These are phyloP conservation scores for Gossypium arboreum DNA, from an alignment of 345 rosid genomes.

Conservation along the genomic window DNA sequence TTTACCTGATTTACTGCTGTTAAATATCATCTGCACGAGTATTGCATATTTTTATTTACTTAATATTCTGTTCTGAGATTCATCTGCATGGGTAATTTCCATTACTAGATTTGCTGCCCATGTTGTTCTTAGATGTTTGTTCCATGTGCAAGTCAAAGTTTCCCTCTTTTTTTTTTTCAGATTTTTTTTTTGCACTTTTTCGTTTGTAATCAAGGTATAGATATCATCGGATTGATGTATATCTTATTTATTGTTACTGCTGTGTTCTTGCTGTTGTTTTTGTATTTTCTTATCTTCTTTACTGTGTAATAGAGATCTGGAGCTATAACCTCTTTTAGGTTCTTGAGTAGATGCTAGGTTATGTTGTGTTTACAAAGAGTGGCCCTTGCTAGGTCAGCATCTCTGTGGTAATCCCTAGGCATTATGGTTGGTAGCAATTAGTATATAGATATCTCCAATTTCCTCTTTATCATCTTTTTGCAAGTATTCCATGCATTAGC, in stretches of 20 bases:
- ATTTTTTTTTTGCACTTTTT: neutral
- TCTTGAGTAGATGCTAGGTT: neutral
- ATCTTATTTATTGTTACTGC: neutral
- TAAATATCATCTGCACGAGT: neutral
- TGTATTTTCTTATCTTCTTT: too few relatives aligned
- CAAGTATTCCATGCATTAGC: neutral
- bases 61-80: too few relatives aligned
- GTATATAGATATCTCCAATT: neutral
- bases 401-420: neutral
- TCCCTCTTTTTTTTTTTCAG: neutral
- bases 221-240: neutral
- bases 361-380: neutral
- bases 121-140: neutral
- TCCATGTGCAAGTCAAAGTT: too few relatives aligned
- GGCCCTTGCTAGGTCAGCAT: neutral
- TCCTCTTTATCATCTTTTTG: neutral
- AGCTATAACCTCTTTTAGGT: neutral
- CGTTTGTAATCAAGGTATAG: neutral
- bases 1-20: neutral
- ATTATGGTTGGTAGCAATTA: neutral
- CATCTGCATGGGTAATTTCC: neutral
- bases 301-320: neutral
- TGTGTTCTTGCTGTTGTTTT: neutral
- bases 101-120: neutral
- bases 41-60: too few relatives aligned